Evolutionary conservation across 1,284 basidiomycete genomes (phyloP).

Genomic region (Tilletia setariae): DNA sequence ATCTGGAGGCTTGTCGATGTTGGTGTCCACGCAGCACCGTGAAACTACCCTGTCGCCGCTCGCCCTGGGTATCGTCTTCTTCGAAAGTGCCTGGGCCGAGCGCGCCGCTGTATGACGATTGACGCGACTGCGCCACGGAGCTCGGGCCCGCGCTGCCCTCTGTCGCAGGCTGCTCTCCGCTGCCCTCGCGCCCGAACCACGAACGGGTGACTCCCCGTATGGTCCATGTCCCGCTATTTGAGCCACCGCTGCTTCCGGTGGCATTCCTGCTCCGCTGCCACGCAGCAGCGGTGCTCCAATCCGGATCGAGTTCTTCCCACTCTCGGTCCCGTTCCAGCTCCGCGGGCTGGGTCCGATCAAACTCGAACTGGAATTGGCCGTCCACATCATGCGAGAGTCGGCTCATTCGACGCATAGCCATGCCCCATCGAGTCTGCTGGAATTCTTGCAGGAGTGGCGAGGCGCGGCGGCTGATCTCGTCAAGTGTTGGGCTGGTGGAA

Average conservation of each 20-base stretch:
- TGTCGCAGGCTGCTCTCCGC: too few species aligned
- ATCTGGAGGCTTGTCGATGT: background rate
- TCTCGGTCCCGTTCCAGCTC: background rate
- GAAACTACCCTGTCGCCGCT: background rate
- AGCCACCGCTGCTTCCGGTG: background rate
- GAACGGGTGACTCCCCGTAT: constrained; percentile 4
- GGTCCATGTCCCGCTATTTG: background rate
- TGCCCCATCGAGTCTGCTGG: constrained; percentile 36
- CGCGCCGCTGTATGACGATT: too few species aligned
- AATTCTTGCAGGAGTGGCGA: constrained; percentile 34
- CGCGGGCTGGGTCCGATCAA: background rate
- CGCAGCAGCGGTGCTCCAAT: background rate
- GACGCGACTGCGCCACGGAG: too few species aligned
- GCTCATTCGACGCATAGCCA: constrained; percentile 35
- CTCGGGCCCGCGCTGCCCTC: too few species aligned
- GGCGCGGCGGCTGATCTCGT: constrained; percentile 29
- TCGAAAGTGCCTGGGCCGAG: too few species aligned
- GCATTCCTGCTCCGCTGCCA: background rate
- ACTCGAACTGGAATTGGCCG: constrained; percentile 5
- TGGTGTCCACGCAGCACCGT: constrained; percentile 5
- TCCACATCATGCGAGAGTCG: constrained; percentile 10
- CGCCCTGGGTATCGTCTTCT: background rate
- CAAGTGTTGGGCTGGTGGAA: constrained; percentile 20
- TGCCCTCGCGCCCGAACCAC: background rate
- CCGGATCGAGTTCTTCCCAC: background rate